Percentiles rank a stretch among this genome's conserved stretches.
Evolutionary conservation across 1,284 basidiomycete species (phyloP).

Genomic region (Cystobasidium pallidum): DNA sequence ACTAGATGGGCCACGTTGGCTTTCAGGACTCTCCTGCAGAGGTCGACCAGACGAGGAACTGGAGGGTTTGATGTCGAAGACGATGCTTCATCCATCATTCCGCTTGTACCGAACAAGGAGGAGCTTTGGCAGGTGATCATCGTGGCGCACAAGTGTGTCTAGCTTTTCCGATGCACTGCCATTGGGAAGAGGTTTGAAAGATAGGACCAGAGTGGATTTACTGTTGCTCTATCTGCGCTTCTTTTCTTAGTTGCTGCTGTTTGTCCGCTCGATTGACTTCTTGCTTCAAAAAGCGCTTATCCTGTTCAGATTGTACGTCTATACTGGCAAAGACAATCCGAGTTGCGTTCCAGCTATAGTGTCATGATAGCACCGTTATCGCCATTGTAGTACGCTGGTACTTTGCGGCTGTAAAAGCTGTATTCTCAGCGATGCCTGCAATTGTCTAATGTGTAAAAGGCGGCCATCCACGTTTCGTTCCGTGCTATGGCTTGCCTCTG

Average conservation of each 20-base stretch:
- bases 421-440: not conserved
- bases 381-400: no score
- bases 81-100: not conserved
- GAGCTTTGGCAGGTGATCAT: constrained; percentile 1
- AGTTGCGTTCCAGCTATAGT: not conserved
- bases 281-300: not conserved
- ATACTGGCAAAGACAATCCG: not conserved
- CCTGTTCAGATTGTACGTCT: not conserved
- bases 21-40: constrained; percentile 37
- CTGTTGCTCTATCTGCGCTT: no score
- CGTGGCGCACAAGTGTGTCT: constrained; percentile 15
- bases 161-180: not conserved
- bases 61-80: not conserved
- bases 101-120: not conserved
- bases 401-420: no score
- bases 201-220: no score
- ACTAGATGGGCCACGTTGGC: constrained; percentile 34
- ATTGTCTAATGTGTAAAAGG: not conserved
- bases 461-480: not conserved
- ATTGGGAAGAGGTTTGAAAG: not conserved
- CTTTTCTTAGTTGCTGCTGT: no score
- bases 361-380: not conserved
- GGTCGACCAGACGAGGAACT: constrained; percentile 34
- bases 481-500: not conserved
- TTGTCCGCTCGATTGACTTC: no score